Percentiles rank a stretch among this genome's conserved stretches.
Conservation (phyloP, 768 basidiomycete genomes). For the Suillus subluteus region DNA sequence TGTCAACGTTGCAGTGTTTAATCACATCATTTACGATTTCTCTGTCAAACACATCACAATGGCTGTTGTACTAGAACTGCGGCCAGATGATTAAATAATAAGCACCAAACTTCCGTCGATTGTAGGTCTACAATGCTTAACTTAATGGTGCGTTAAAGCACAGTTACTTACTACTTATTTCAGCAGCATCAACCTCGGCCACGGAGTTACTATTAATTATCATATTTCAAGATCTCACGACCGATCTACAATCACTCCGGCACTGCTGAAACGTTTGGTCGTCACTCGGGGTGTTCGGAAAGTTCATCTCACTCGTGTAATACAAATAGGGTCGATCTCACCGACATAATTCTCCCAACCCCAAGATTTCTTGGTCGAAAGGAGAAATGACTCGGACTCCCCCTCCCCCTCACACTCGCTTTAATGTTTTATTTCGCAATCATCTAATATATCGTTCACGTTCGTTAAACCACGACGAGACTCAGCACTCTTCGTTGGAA, state of each 20-base stretch:
- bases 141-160: background rate
- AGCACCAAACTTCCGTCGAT: background rate
- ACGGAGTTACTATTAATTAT: no score
- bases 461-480: background rate
- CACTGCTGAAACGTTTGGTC: slow-evolving; percentile 3
- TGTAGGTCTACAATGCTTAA: background rate
- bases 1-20: slow-evolving; percentile 2
- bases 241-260: background rate
- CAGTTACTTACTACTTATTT: background rate
- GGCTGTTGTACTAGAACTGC: background rate
- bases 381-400: background rate
- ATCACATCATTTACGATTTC: background rate
- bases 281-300: background rate
- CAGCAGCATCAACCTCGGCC: no score
- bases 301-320: background rate
- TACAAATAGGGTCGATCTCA: background rate
- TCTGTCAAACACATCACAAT: background rate
- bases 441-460: background rate
- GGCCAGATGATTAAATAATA: background rate
- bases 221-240: background rate
- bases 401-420: slow-evolving; percentile 2
- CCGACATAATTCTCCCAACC: background rate
- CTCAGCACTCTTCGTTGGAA: background rate
- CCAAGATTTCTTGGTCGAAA: background rate
- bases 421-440: background rate